phyloP scores from a whole-genome alignment of 768 basidiomycete species.

The Naematelia aurantialba region DNA sequence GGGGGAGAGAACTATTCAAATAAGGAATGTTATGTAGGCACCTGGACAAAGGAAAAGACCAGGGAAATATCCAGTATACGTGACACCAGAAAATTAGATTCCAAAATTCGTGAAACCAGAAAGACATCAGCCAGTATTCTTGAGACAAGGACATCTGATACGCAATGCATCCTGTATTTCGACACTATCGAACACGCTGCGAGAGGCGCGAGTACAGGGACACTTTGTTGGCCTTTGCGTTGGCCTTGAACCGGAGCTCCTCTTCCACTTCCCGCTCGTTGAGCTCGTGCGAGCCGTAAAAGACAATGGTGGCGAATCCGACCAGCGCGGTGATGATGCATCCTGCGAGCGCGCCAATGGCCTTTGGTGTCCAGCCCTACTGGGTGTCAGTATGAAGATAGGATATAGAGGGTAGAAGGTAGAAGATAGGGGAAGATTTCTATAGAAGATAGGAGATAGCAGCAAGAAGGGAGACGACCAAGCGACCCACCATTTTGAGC shows the following conservation, averaged over 20 bases:
- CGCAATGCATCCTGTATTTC: no score
- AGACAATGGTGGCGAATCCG: conserved; percentile 75
- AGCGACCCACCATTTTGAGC: conserved; percentile 60
- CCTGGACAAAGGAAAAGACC: no score
- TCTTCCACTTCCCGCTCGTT: conserved; percentile 77
- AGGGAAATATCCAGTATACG: no score
- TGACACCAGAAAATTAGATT: no score
- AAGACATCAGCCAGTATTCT: no score
- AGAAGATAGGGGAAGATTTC: background rate
- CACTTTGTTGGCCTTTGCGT: conserved; percentile 54
- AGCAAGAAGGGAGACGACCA: background rate
- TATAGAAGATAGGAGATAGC: background rate
- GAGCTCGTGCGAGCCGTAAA: conserved; percentile 79
- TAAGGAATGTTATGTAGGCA: no score
- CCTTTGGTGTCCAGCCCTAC: conserved; percentile 51
- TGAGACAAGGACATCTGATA: background rate
- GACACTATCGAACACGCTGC: background rate
- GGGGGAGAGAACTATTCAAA: no score
- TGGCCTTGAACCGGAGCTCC: conserved; percentile 60
- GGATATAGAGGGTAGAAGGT: background rate
- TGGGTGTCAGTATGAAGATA: background rate
- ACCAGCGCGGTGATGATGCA: conserved; percentile 77
- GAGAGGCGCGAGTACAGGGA: background rate
- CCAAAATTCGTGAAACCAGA: no score
- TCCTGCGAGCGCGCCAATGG: conserved; percentile 53